Percentiles rank a stretch among this genome's conserved stretches.
Evolutionary conservation across 768 basidiomycete genomes (phyloP).

Genomic region (Cystobasidiopsis lactophilus): DNA sequence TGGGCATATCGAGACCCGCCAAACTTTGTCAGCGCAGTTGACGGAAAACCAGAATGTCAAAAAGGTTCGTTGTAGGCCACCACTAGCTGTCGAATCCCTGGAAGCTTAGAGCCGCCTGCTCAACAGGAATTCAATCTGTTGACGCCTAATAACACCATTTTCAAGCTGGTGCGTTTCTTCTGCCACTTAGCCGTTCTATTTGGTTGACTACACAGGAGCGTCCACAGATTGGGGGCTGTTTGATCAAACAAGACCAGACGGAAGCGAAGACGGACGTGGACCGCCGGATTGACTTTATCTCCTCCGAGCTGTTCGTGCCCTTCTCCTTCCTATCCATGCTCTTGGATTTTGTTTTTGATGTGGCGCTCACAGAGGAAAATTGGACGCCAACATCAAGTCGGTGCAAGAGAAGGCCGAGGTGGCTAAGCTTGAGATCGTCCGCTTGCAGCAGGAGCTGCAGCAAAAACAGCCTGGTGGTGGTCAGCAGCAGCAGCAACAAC

Average conservation of each 20-base stretch:
- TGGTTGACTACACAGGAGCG: too few species aligned
- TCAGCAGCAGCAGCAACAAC: too few species aligned
- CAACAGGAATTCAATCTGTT: conserved; percentile 61
- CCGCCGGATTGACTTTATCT: conserved; percentile 72
- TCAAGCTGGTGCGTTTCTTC: conserved; percentile 37
- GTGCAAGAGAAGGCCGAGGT: conserved; percentile 50
- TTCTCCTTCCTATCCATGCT: background rate
- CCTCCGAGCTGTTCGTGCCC: conserved; percentile 54
- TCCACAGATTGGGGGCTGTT: conserved; percentile 47
- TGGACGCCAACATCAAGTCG: conserved; percentile 63
- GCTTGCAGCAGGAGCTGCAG: too few species aligned
- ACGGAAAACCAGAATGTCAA: conserved; percentile 80
- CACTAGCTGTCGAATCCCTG: background rate
- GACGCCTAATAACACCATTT: conserved; percentile 56
- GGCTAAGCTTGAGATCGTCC: conserved; percentile 41
- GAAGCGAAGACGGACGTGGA: conserved; percentile 77
- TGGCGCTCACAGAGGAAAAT: conserved; percentile 37
- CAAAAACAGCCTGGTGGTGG: too few species aligned
- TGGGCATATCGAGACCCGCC: conserved; percentile 50
- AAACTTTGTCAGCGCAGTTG: conserved; percentile 63
- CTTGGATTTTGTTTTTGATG: background rate
- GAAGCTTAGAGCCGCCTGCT: background rate
- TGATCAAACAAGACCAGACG: conserved; percentile 65
- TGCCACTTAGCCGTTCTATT: too few species aligned
- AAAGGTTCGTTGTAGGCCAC: conserved; percentile 38